Evolutionary conservation across 78 protist species (phyloP).

Genomic region (Dictyostelium discoideum): dicty_2.7 NC_007089.4:791001-791500

Average conservation of each 20-base stretch:
- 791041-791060: neutral
- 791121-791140: slow-evolving; percentile 8
- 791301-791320: neutral
- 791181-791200: no score
- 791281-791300: slow-evolving; percentile 27
- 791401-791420: slow-evolving; percentile 67
- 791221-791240: neutral
- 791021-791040: neutral
- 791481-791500: neutral
- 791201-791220: no score
- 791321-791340: slow-evolving; percentile 43
- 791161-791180: neutral
- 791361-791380: slow-evolving; percentile 18
- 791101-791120: neutral
- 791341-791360: slow-evolving; percentile 57
- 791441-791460: neutral
- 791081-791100: neutral
- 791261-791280: slow-evolving; percentile 35
- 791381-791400: slow-evolving; percentile 57
- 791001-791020: neutral
- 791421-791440: slow-evolving; percentile 43
- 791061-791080: neutral
- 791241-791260: neutral
- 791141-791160: slow-evolving; percentile 42
- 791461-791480: neutral